Base-by-base conservation (phyloP, 306 rosid species). In the Canavalia gladiata region DNA sequence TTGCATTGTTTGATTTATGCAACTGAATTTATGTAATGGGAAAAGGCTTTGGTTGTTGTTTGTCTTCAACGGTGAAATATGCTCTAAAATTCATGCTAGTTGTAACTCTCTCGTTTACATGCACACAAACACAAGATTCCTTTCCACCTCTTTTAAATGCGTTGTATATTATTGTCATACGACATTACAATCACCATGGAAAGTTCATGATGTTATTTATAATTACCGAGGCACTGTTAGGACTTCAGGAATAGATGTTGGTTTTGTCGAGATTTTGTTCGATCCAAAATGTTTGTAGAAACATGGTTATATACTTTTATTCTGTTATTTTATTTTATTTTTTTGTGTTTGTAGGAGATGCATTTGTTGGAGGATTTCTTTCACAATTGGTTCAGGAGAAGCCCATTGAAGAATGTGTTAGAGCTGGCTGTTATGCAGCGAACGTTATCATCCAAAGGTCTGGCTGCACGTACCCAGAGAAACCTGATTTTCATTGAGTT, bases 341-440 rank as follows among this genome's bases (percentile, higher is more conserved):
- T 50, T 5, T 77, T 79, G 52, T 57, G 58, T 66, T 74, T 79
- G 80, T 76, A 94, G 97, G 98, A 13, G 98, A 91, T 84, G 97
- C 98, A 59, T 94, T 94, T 82, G 97, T 94, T 76, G 98, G 97
- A 33, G 97, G 97, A 75, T 94, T 94, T 82, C 86, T 94, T 83
- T 89, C 98, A 3, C 97, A 90, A 84, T 57, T 94, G 82, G 87
- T 90, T 84, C 91, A 43, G 75, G 88, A 83, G 91, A 94, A 91
- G 85, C 89, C 97, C 46, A 87, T 94, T 52, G 95, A 86, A 80
- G 95, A 87, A 25, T 91, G 93, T 64, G 92, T 94, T 70, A 88
- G 71, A 86, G 97, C 88, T 30, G 98, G 97, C 37, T 78, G 85
- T 79, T 94, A 94, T 63, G 97, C 97, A 30, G 86, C 97, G 2